A percentile compares a stretch with the other conserved stretches of the same genome.
phyloP scores from a whole-genome alignment of 345 rosid species.

The Balakata baccata region DNA sequence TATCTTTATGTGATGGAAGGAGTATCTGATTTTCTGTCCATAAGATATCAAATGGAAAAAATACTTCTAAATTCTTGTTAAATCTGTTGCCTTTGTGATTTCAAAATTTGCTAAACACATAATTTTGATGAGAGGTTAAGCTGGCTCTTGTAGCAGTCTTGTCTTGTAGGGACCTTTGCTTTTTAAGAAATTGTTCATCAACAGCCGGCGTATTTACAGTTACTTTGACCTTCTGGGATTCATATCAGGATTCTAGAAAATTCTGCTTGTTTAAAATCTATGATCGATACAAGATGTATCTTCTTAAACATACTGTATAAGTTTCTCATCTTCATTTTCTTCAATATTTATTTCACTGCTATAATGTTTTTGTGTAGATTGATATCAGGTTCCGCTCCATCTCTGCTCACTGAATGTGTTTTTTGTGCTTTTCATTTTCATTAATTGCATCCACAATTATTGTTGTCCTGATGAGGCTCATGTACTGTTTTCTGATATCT shows the following conservation, averaged over 20 bases:
- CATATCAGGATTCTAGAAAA: not conserved
- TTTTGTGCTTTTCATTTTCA: not conserved
- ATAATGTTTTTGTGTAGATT: not conserved
- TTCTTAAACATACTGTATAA: not conserved
- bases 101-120: no score
- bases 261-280: conserved; percentile 1
- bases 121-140: no score
- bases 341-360: not conserved
- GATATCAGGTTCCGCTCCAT: not conserved
- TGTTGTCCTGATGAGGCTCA: not conserved
- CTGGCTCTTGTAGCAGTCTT: no score
- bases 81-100: no score
- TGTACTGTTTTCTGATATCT: conserved; percentile 14
- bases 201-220: not conserved
- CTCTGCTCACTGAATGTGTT: not conserved
- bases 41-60: no score
- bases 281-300: not conserved
- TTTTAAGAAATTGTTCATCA: not conserved
- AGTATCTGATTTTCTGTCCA: conserved; percentile 1
- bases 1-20: no score
- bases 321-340: not conserved
- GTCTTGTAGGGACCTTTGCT: not conserved
- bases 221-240: not conserved
- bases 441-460: not conserved
- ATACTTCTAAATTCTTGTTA: no score